These are phyloP conservation scores for Stenocarpella maydis DNA, from an alignment of 2,329 filamentous ascomycete species.

Conservation along the genomic window DNA sequence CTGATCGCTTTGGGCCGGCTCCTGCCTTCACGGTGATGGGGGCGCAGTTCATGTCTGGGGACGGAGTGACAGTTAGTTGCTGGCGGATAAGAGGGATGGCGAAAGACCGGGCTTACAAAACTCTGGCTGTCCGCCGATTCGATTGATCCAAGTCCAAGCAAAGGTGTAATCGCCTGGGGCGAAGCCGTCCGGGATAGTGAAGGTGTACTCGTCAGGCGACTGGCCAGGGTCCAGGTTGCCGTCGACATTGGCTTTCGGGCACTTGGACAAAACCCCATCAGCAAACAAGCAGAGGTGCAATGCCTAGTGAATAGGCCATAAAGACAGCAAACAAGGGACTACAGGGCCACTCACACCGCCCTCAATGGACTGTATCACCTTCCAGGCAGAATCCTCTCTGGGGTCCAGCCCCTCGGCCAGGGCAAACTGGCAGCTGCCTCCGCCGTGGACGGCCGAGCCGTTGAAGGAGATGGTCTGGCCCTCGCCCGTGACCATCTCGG, in stretches of 20 bases:
- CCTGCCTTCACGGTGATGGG: constrained; percentile 62
- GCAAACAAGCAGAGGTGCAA: neutral
- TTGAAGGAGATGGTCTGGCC: constrained; percentile 59
- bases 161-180: constrained; percentile 70
- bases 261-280: constrained; percentile 44
- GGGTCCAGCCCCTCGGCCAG: constrained; percentile 66
- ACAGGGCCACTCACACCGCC: constrained; percentile 56
- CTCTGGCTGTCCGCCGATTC: constrained; percentile 73
- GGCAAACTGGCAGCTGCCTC: constrained; percentile 78
- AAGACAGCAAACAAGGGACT: neutral
- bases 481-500: constrained; percentile 66
- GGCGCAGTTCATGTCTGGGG: constrained; percentile 70
- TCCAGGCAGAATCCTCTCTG: constrained; percentile 65
- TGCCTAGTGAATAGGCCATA: neutral
- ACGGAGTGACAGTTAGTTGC: neutral
- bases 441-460: constrained; percentile 72
- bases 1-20: constrained; percentile 35
- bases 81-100: fast-evolving
- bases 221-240: constrained; percentile 58
- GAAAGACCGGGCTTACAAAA: constrained; percentile 58
- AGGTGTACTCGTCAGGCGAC: constrained; percentile 60
- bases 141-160: constrained; percentile 80
- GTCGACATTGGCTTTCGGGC: constrained; percentile 60
- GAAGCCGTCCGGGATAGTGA: constrained; percentile 66
- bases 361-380: constrained; percentile 75